phyloP scores from a whole-genome alignment of 345 rosid species.

The Raphanus sativus region DNA sequence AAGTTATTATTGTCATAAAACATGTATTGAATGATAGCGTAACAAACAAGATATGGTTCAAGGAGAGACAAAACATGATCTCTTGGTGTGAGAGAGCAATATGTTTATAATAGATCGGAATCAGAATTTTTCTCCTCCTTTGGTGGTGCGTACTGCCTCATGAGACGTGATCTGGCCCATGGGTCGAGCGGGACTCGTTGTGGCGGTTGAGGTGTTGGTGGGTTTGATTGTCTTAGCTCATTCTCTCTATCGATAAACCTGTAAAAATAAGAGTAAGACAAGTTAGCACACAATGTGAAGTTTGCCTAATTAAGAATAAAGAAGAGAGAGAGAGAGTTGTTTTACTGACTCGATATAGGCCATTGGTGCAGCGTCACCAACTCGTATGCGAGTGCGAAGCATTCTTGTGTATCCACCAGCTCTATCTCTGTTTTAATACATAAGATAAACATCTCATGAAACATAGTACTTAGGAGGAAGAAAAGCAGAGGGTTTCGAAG shows the following conservation, averaged over 20 bases:
- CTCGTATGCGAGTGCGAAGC: conserved; percentile 83
- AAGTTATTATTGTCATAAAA: background rate
- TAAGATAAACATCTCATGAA: conserved; percentile 6
- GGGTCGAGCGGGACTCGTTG: conserved; percentile 72
- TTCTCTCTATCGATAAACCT: conserved; percentile 93
- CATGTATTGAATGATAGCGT: background rate
- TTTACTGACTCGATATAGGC: conserved; percentile 63
- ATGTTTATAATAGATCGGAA: conserved; percentile 44
- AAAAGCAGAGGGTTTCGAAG: background rate
- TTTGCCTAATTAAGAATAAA: background rate
- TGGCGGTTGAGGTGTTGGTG: conserved; percentile 67
- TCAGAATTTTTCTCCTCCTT: conserved; percentile 68
- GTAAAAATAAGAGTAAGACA: conserved; percentile 12
- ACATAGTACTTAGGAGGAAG: background rate
- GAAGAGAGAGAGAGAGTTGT: background rate
- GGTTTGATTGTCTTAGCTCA: conserved; percentile 83
- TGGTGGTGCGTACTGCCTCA: conserved; percentile 75
- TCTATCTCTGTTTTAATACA: conserved; percentile 62
- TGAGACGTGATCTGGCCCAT: conserved; percentile 75
- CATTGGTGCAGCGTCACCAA: conserved; percentile 97
- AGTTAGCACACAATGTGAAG: background rate
- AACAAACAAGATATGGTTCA: conserved; percentile 4
- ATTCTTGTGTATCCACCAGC: conserved; percentile 93
- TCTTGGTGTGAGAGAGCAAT: conserved; percentile 1
- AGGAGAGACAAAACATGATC: conserved; percentile 16